These are phyloP conservation scores for Combretum micranthum DNA, from an alignment of 345 rosid genomes.

Conservation along the genomic window DNA sequence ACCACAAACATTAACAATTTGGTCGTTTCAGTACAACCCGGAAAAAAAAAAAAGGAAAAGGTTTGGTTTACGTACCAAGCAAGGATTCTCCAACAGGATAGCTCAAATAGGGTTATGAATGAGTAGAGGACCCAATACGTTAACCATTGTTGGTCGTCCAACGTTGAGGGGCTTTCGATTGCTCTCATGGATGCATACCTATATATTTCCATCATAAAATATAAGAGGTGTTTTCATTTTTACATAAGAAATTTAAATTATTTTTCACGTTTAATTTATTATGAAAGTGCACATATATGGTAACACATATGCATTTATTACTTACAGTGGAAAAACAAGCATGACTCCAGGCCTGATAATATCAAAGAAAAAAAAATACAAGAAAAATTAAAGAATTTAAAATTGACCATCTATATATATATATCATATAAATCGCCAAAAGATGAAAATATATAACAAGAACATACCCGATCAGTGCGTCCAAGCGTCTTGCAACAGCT, in stretches of 20 bases:
- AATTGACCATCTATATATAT: no score
- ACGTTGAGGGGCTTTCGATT: conserved; percentile 72
- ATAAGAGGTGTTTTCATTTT: no score
- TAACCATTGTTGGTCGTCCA: conserved; percentile 94
- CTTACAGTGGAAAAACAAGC: conserved; percentile 92
- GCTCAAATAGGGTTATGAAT: conserved; percentile 66
- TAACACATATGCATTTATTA: neutral
- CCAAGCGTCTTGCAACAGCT: conserved; percentile 48
- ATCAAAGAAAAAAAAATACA: neutral
- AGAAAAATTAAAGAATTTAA: no score
- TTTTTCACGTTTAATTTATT: neutral
- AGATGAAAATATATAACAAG: no score
- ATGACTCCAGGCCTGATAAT: conserved; percentile 78
- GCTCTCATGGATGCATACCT: conserved; percentile 90
- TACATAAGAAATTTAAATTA: neutral
- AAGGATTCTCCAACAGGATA: conserved; percentile 53
- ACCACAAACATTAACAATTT: no score
- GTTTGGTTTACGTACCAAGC: conserved; percentile 71
- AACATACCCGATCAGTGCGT: conserved; percentile 56
- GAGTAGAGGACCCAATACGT: conserved; percentile 96
- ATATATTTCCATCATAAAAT: neutral
- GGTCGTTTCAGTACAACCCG: no score
- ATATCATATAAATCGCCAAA: no score
- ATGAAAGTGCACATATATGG: no score
- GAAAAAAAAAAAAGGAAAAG: no score